Base-by-base conservation (phyloP, 106 monocot species). In the Apostasia ramifera region DNA sequence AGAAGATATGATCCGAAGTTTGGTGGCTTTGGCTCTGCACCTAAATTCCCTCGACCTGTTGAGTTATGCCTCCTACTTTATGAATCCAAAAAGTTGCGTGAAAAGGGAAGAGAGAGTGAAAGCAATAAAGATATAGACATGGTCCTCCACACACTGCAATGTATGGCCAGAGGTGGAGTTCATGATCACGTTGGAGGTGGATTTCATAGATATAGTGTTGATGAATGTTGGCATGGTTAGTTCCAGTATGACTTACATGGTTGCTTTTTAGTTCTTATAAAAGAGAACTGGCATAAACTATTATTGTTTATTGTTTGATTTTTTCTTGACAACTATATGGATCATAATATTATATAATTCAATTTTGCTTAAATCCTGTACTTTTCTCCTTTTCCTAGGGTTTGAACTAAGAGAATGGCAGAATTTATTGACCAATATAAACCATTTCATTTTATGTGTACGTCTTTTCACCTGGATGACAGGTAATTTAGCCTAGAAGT, bases 151-250 rank as follows among this genome's bases (percentile, higher is more conserved):
- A 92, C 72, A 14, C 70, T 95, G 84, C 79, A 84, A 62, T 91
- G 86, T 76, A 95, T 95, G 95, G 86, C 95, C 11, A 88, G 86
- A 79, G 95, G 95, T 74, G 95, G 95, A 48, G 75, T 95, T 55
- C 95, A 95, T 77, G 95, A 95, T 61, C 95, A 95, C 52, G 61
- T 95, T 68, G 95, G 95, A 59, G 95, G 95, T 56, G 95, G 95
- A 43, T 95, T 95, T 75, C 95, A 95, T 59, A 80, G 95, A 74
- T 95, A 92, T 62, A 95, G 95, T 68, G 95, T 95, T 41, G 95
- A 95, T 63, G 95, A 95, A 57, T 95, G 91, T 70, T 95, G 95
- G 95, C 95, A 95, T 80, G 95, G 95, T 95, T 71, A 84, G 84
- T 75, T 40, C 55, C 3, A 4, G 51, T 38, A 13, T 54, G 6